These are phyloP conservation scores for Cladosporium sp. DNA, from an alignment of 2,329 filamentous ascomycete genomes.

Conservation along the genomic window DNA sequence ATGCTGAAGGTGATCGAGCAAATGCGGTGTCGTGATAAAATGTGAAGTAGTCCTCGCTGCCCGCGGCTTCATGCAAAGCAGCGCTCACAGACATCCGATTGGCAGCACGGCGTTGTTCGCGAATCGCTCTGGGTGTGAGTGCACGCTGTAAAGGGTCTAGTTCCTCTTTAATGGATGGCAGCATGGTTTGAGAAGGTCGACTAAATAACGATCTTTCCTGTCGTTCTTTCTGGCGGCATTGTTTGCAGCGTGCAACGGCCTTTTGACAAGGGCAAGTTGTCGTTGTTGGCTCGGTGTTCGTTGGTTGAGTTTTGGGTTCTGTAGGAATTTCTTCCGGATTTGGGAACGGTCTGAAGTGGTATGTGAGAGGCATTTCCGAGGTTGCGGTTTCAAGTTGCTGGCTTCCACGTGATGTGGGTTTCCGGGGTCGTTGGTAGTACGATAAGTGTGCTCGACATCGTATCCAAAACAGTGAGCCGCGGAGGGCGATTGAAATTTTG, in stretches of 20 bases:
- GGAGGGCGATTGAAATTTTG: not conserved
- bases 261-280: not conserved
- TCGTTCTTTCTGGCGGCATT: not conserved
- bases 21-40: not conserved
- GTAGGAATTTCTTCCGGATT: not conserved
- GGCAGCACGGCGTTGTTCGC: conserved; percentile 10
- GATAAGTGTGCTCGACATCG: conserved; percentile 14
- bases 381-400: conserved; percentile 3
- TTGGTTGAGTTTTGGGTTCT: not conserved
- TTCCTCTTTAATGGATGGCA: conserved; percentile 13
- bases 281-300: not conserved
- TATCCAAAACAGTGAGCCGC: not conserved
- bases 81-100: not conserved
- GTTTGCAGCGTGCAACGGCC: not conserved
- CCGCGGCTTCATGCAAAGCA: conserved; percentile 4
- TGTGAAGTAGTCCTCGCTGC: conserved; percentile 10
- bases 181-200: not conserved
- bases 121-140: conserved; percentile 11
- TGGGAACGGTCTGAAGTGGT: conserved; percentile 19
- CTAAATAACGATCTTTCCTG: not conserved
- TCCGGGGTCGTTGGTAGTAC: not conserved
- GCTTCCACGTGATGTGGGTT: conserved; percentile 5
- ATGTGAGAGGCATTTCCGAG: conserved; percentile 16
- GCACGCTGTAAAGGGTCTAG: not conserved
- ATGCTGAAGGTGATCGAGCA: not conserved